Evolutionary conservation across 2,329 filamentous ascomycete genomes (phyloP), one percentile per base, ranked within the genome.

Genomic region (Beauveria sp.): DNA sequence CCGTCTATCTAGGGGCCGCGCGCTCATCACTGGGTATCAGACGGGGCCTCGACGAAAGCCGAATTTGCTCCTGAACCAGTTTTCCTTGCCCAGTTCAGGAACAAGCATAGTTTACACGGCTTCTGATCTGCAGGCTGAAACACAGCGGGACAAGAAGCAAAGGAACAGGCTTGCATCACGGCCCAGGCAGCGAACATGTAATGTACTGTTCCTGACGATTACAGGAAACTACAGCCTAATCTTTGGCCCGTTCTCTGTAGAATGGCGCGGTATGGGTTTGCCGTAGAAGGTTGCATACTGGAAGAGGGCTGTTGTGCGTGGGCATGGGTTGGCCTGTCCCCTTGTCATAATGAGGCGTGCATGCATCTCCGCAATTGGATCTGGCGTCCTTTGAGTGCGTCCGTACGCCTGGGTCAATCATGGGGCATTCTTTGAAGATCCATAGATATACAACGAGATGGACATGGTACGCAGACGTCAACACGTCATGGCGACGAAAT

Each of bases 291-390:
- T 44, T 34, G 16, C 53, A 46, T 30, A 16, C 40, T 22, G 24
- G n/a, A n/a, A 47, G 41, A 48, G 44, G 44, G 20, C 14, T 43
- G 44, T 26, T 5, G 30, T 28, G 44, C 28, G 28, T 57, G 55
- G 44, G 20, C 55, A 48, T 55, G 55, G 55, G 28, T 24, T 20
- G 28, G n/a, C 18, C 55, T 20, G n/a, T 10, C 44, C 28, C 41
- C 44, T 30, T 7, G 55, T 57, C 44, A 20, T 16, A 28, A 37
- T 37, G 44, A 57, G 55, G 55, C 55, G 55, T 57, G 43, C 55
- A 57, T 48, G 55, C 28, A 41, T n/a, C 44, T 57, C 55, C 55
- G 48, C 55, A 57, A n/a, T 14, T 22, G 43, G 43, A 57, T 57
- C 55, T 57, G 43, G 40, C 12, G 34, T 40, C 28, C 10, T 55